Base-by-base conservation (phyloP, 805 yeast genomes). In the Ogataea glucozyma region DNA sequence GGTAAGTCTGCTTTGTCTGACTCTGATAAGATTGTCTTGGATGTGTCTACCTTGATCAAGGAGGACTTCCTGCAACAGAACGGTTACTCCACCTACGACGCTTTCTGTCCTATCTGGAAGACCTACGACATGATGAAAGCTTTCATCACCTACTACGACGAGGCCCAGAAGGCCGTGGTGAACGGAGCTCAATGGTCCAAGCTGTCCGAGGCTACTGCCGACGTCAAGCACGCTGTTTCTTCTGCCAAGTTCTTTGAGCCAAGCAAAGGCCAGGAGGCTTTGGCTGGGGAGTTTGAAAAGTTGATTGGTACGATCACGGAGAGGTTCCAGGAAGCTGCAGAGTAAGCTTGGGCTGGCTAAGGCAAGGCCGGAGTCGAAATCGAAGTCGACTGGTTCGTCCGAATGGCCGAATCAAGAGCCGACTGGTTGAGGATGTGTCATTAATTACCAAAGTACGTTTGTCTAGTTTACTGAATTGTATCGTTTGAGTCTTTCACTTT, bases 71-170 rank as follows among this genome's bases (percentile, higher is more conserved):
- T 93, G 66, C 99, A 93, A 73, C 99, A 93, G 75, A 93, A 93
- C 71, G 99, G 99, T 73, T 93, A 93, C 73, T 93, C 99, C 35
- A 74, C 96, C 32, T 93, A 93, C 65, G 99, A 93, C 70, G 96
- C 96, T 27, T 93, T 89, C 85, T 93, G 99, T 73, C 99, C 99
- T 54, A 87, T 93, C 62, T 93, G 99, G 99, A 93, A 93, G 77
- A 93, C 99, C 35, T 85, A 79, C 57, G 93, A 88, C 66, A 93
- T 93, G 99, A 90, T 93, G 98, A 89, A 86, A 69, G 84, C 90
- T 9, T 93, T 93, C 60, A 81, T 90, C 46, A 70, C 89, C 26
- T 93, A 93, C 70, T 81, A 87, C 62, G 97, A 91, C 56, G 98
- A 93, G 73, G 97, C 99, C 23, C 98, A 91, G 72, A 90, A 89